phyloP scores from a whole-genome alignment of 2,329 filamentous ascomycete species.

The Monilinia laxa region DNA sequence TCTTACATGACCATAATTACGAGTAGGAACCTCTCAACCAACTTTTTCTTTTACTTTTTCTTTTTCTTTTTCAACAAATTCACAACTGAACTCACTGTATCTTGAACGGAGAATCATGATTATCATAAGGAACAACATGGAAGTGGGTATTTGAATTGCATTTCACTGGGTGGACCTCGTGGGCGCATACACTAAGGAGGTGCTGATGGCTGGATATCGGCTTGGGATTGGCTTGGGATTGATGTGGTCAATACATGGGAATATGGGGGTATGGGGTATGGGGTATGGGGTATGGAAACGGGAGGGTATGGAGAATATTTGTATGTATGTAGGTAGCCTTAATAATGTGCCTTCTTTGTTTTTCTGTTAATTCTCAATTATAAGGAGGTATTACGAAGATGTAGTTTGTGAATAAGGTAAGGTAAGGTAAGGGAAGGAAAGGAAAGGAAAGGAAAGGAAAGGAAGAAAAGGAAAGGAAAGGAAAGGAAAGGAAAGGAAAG shows the following conservation, averaged over 20 bases:
- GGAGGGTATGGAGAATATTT: background rate
- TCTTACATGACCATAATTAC: conserved; percentile 2
- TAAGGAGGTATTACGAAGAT: too few species aligned
- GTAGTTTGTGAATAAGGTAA: background rate
- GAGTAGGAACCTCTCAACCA: background rate
- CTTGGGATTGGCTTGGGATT: background rate
- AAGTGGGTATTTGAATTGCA: background rate
- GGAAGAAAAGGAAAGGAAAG: background rate
- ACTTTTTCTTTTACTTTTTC: too few species aligned
- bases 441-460: too few species aligned
- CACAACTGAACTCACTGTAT: background rate
- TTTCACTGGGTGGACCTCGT: background rate
- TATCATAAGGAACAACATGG: too few species aligned
- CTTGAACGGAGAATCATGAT: background rate
- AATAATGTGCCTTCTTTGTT: background rate
- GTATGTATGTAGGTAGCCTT: background rate
- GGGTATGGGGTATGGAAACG: background rate
- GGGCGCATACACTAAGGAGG: background rate
- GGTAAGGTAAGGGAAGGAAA: background rate
- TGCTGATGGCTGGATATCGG: background rate
- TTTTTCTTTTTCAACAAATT: background rate
- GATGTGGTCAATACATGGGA: background rate
- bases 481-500: too few species aligned
- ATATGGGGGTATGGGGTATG: background rate
- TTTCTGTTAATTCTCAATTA: too few species aligned